These are phyloP conservation scores for Glycyrrhiza uralensis DNA, from an alignment of 306 rosid species.

Conservation along the genomic window DNA sequence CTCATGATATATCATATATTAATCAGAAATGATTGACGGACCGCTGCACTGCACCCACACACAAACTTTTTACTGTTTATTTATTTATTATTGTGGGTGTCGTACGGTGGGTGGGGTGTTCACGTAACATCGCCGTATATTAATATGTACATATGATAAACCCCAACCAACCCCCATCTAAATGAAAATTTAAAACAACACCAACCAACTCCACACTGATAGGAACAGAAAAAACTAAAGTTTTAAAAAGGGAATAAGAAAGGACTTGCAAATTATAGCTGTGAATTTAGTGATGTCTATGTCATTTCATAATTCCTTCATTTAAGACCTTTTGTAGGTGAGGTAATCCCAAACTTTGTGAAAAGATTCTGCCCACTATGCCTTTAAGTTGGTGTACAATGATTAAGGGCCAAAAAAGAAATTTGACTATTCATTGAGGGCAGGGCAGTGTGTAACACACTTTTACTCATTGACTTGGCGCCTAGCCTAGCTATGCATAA, in stretches of 20 bases:
- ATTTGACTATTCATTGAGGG: constrained; percentile 35
- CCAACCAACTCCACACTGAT: constrained; percentile 3
- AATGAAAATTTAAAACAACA: background rate
- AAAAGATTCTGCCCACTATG: constrained; percentile 33
- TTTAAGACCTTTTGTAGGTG: constrained; percentile 14
- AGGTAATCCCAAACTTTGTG: constrained; percentile 23
- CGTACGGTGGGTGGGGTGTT: too few species aligned
- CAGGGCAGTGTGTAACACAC: background rate
- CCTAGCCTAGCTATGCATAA: constrained; percentile 22
- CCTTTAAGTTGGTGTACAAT: constrained; percentile 45
- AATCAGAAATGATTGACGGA: too few species aligned
- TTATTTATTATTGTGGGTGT: too few species aligned
- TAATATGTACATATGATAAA: background rate
- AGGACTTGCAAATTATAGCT: background rate
- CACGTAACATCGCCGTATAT: too few species aligned
- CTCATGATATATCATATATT: too few species aligned
- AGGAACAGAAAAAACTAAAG: background rate
- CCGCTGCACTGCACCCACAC: too few species aligned
- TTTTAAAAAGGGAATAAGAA: background rate
- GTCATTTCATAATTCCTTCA: constrained; percentile 16
- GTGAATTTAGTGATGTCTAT: constrained; percentile 18
- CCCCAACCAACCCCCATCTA: background rate
- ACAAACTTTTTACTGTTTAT: too few species aligned
- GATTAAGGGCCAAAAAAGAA: constrained; percentile 40
- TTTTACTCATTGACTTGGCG: constrained; percentile 30